phyloP scores from a whole-genome alignment of 352 stramenopile genomes.

The Globisporangium takayamanum region DNA sequence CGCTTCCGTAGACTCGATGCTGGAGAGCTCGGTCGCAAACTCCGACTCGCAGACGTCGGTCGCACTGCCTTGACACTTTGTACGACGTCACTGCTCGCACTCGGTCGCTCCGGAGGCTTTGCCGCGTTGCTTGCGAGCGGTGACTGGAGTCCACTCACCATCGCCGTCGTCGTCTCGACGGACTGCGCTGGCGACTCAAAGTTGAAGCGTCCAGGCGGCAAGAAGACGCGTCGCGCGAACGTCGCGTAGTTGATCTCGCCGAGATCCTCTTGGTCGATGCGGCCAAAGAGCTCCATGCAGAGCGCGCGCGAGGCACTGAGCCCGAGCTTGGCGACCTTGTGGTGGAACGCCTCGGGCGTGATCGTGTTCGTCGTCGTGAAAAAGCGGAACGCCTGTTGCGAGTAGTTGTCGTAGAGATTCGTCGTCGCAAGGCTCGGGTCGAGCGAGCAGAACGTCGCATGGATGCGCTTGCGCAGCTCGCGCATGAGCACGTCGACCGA shows the following conservation, averaged over 20 bases:
- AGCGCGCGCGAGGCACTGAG: conserved; percentile 35
- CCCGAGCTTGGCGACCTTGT: conserved; percentile 54
- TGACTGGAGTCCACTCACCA: not conserved
- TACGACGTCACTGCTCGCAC: not conserved
- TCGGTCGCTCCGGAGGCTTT: not conserved
- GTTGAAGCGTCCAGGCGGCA: conserved; percentile 32
- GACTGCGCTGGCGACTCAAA: conserved; percentile 3
- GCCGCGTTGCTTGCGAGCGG: not conserved
- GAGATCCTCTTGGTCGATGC: conserved; percentile 57
- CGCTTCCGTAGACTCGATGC: conserved; percentile 1
- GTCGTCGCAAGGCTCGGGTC: conserved; percentile 29
- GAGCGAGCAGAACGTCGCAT: conserved; percentile 37
- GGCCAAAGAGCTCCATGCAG: conserved; percentile 48
- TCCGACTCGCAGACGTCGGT: not conserved
- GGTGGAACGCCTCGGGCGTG: conserved; percentile 54
- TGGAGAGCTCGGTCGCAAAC: not conserved
- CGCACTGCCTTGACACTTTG: conserved; percentile 1
- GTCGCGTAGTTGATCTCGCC: conserved; percentile 59
- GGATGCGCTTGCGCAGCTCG: conserved; percentile 41
- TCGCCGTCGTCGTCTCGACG: not conserved
- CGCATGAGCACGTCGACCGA: conserved; percentile 43
- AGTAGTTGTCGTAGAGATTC: conserved; percentile 52
- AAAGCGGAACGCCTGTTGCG: conserved; percentile 60
- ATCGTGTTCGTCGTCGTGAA: conserved; percentile 78
- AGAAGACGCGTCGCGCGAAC: conserved; percentile 53